These are phyloP conservation scores for Lachnellula occidentalis DNA, from an alignment of 2,329 filamentous ascomycete species.

Conservation along the genomic window DNA sequence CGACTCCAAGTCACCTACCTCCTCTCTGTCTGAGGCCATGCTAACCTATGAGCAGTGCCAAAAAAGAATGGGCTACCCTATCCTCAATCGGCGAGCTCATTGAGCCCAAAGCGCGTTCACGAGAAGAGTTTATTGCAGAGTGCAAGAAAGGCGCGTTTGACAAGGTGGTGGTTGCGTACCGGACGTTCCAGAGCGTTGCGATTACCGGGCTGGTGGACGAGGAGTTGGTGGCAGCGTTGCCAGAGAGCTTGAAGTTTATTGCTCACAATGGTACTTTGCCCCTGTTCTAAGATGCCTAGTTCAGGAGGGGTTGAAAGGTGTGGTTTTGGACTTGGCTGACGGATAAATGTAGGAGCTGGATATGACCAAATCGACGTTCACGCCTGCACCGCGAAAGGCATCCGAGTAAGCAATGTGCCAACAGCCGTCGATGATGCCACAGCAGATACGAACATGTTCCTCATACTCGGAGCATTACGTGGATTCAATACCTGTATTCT, in stretches of 20 bases:
- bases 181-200: conserved; percentile 60
- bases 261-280: conserved; percentile 52
- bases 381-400: conserved; percentile 60
- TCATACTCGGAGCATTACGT: conserved; percentile 74
- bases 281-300: not conserved
- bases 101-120: conserved; percentile 53
- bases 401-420: conserved; percentile 77
- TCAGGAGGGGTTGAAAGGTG: not conserved
- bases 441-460: conserved; percentile 73
- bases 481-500: conserved; percentile 54
- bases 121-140: conserved; percentile 64
- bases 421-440: conserved; percentile 77
- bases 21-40: not conserved
- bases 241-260: conserved; percentile 49
- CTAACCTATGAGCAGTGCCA: conserved; percentile 45
- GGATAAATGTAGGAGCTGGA: conserved; percentile 56
- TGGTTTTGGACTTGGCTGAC: not conserved
- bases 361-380: conserved; percentile 77
- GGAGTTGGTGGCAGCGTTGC: conserved; percentile 58
- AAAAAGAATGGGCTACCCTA: conserved; percentile 59
- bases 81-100: conserved; percentile 59
- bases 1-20: not conserved
- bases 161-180: conserved; percentile 59
- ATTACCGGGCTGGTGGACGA: conserved; percentile 67
- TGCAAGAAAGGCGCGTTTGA: conserved; percentile 60